Evolutionary conservation across 108 stramenopile genomes (phyloP), one percentile per base, ranked within the genome.

Genomic region (Skeletonema costatum): DNA sequence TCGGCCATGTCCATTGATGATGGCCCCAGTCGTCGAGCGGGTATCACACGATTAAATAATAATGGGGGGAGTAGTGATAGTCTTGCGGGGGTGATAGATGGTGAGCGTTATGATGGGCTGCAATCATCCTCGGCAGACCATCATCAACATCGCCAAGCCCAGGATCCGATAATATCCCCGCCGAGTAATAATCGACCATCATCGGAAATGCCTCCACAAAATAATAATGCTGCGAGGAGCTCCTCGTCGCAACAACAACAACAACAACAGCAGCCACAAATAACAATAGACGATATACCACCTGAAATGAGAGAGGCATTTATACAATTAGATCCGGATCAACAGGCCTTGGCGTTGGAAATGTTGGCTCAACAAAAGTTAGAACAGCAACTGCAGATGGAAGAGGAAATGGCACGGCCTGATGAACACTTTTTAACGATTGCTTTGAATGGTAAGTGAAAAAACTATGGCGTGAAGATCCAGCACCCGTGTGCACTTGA

Each of bases 391-490:
- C 39, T 25, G 41, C 42, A 46, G 66, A 39, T 66, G 38, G 61
- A 67, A 14, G 42, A 71, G 56, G 71, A 48, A 8, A 32, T 60
- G 60, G 36, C 32, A 51, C 66, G 88, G 42, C 93, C 93, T 5
- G 68, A 85, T 3, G 90, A 89, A 48, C 94, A 95, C 36, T 92
- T 90, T 67, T 46, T 95, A 60, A 95, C 94, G 19, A 93, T 95
- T 76, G 87, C 94, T n/a, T 74, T 89, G 79, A 88, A 95, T 85
- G 93, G 93, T 95, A 83, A 68, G 91, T 74, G 65, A 16, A 10
- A 32, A 17, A 63, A 7, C 8, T 25, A 3, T 8, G 9, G 17
- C 12, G 36, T 13, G 48, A n/a, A 16, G 11, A 38, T 10, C n/a
- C 3, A 3, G 19, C 8, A 4, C 25, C 8, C 41, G 25, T 25